These are phyloP conservation scores for Halophytophthora batemanensis DNA, from an alignment of 352 stramenopile genomes.

Conservation along the genomic window DNA sequence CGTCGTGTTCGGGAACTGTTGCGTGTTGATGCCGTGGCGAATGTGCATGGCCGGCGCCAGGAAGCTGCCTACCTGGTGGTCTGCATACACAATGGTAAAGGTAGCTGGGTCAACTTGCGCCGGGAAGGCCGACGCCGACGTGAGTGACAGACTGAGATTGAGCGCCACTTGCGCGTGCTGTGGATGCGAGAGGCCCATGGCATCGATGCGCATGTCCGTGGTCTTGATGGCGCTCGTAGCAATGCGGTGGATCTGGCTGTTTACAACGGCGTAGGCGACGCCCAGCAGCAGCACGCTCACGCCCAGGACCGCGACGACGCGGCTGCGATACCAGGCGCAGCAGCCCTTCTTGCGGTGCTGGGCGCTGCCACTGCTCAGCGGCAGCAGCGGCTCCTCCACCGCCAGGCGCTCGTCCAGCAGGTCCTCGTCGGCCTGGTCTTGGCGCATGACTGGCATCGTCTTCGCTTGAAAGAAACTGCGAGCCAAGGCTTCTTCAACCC, in stretches of 20 bases:
- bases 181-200: slow-evolving; percentile 58
- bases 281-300: slow-evolving; percentile 24
- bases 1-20: slow-evolving; percentile 45
- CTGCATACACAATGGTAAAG: slow-evolving; percentile 51
- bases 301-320: slow-evolving; percentile 10
- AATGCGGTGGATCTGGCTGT: slow-evolving; percentile 53
- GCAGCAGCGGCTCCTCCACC: slow-evolving; percentile 29
- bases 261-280: slow-evolving; percentile 37
- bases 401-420: slow-evolving; percentile 23
- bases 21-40: slow-evolving; percentile 40
- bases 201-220: slow-evolving; percentile 53
- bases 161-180: slow-evolving; percentile 30
- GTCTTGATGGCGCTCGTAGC: slow-evolving; percentile 54
- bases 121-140: slow-evolving; percentile 48
- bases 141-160: slow-evolving; percentile 45
- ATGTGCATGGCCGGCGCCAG: slow-evolving; percentile 46
- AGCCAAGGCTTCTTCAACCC: slow-evolving; percentile 8
- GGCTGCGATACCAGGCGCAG: slow-evolving; percentile 23
- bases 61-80: slow-evolving; percentile 42
- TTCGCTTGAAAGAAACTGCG: background rate
- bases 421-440: slow-evolving; percentile 11
- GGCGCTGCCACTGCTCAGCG: background rate
- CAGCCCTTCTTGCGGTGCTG: slow-evolving; percentile 1
- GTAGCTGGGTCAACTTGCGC: slow-evolving; percentile 40
- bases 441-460: slow-evolving; percentile 4